Conservation (phyloP, 805 yeast genomes). For the Pichia membranifaciens region DNA sequence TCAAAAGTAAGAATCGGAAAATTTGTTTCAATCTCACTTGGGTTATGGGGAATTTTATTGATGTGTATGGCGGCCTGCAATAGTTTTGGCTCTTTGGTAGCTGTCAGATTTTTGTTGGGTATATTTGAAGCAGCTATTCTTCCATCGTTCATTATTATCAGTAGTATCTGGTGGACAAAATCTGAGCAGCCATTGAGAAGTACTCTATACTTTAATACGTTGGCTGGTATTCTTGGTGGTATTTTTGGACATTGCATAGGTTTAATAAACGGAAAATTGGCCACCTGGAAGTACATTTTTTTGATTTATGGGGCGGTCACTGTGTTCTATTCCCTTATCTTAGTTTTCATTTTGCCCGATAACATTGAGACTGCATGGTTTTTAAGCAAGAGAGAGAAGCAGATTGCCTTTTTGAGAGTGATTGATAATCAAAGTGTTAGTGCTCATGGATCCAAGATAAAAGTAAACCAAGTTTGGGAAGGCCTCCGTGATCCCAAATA, state of each 20-base stretch:
- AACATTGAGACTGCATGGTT: constrained; percentile 44
- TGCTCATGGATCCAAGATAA: constrained; percentile 36
- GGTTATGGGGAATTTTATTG: constrained; percentile 33
- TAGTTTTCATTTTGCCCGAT: constrained; percentile 35
- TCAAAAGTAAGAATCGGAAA: constrained; percentile 46
- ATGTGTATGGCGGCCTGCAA: constrained; percentile 31
- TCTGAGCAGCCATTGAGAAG: constrained; percentile 36
- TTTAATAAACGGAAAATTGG: constrained; percentile 35
- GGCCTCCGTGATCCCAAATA: constrained; percentile 38
- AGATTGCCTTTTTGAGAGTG: constrained; percentile 11
- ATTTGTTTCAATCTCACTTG: constrained; percentile 25
- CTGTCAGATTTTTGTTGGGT: constrained; percentile 32
- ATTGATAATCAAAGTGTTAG: constrained; percentile 2
- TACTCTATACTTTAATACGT: constrained; percentile 33
- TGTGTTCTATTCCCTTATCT: constrained; percentile 29
- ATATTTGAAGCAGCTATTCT: constrained; percentile 33
- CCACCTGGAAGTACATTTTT: constrained; percentile 58
- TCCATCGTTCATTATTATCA: constrained; percentile 29
- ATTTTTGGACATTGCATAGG: constrained; percentile 44
- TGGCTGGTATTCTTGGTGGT: constrained; percentile 30
- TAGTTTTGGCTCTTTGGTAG: constrained; percentile 29
- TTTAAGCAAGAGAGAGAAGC: constrained; percentile 35
- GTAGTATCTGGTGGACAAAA: constrained; percentile 28
- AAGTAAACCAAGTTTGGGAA: constrained; percentile 39
- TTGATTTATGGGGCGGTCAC: constrained; percentile 57